Percentiles rank a stretch among this genome's conserved stretches.
phyloP scores from a whole-genome alignment of 139 green algal genomes.

The Desmodesmus armatus region DNA sequence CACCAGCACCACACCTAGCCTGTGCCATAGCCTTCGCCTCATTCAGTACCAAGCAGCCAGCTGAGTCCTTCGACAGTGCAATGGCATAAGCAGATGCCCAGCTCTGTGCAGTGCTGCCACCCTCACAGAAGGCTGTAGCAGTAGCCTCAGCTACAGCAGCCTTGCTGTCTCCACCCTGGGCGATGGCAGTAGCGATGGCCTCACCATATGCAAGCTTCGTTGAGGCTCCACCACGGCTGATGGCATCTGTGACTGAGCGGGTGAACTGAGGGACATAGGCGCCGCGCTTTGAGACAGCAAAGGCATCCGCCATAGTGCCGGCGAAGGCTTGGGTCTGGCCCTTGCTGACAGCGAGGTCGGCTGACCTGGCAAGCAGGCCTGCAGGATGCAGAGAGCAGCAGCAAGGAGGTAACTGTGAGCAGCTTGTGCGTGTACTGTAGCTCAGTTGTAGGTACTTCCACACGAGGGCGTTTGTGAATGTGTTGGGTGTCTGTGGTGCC shows the following conservation, averaged over 20 bases:
- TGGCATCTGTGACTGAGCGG: constrained; percentile 27
- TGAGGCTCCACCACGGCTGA: constrained; percentile 9
- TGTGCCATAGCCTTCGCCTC: constrained; percentile 35
- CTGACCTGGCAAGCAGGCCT: constrained; percentile 17
- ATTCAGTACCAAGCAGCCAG: constrained; percentile 39
- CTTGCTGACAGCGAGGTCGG: constrained; percentile 13
- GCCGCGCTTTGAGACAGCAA: neutral
- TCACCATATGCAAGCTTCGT: constrained; percentile 6
- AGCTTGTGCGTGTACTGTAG: too few relatives aligned
- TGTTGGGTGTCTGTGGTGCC: too few relatives aligned
- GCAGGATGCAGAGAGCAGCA: too few relatives aligned
- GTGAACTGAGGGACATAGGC: constrained; percentile 4
- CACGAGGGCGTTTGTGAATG: too few relatives aligned
- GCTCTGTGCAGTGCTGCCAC: constrained; percentile 7
- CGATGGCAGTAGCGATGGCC: constrained; percentile 35
- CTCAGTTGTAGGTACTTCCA: too few relatives aligned
- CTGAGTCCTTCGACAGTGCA: constrained; percentile 15
- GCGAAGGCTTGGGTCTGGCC: constrained; percentile 8
- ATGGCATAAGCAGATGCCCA: constrained; percentile 41
- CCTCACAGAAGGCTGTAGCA: constrained; percentile 39
- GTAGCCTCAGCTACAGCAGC: constrained; percentile 48
- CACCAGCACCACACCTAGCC: constrained; percentile 22
- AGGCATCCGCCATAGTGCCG: constrained; percentile 25
- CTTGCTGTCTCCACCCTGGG: constrained; percentile 30
- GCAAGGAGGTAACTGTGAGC: too few relatives aligned